phyloP scores from a whole-genome alignment of 176 grass and related monocot species.

The Elaeis guineensis region DNA sequence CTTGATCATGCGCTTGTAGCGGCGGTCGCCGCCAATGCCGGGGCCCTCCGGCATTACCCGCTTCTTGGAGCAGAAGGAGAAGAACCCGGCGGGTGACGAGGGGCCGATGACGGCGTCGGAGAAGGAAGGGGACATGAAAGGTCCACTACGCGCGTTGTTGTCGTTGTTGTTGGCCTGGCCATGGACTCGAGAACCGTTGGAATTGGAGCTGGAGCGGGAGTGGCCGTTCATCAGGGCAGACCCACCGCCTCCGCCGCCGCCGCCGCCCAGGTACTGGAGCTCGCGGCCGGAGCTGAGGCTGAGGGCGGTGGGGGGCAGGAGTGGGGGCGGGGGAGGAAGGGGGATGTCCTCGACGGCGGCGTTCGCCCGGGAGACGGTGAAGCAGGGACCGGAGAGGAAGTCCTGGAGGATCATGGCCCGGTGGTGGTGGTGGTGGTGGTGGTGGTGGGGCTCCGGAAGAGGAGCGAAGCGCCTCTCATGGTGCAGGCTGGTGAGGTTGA shows the following conservation, averaged over 20 bases:
- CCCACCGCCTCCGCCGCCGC: background rate
- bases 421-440: constrained; percentile 1
- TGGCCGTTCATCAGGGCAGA: no score
- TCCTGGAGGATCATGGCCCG: constrained; percentile 27
- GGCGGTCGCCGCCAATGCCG: background rate
- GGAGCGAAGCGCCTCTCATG: background rate
- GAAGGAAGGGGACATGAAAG: constrained; percentile 11
- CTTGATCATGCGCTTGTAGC: constrained; percentile 32
- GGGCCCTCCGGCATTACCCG: background rate
- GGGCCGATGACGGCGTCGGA: background rate
- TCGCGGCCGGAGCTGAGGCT: constrained; percentile 3
- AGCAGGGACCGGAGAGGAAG: constrained; percentile 16
- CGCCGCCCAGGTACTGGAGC: constrained; percentile 5
- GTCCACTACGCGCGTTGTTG: background rate
- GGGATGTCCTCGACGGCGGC: background rate
- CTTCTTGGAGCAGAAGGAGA: constrained; percentile 21
- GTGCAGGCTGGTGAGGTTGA: constrained; percentile 18
- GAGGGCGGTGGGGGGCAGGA: constrained; percentile 12
- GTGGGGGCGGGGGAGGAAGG: background rate
- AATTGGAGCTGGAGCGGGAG: no score
- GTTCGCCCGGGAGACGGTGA: background rate
- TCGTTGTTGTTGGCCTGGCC: no score
- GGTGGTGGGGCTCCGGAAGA: no score
- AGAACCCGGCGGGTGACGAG: constrained; percentile 6
- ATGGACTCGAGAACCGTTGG: no score